Conservation (phyloP, 176 grass and related monocot species). For the Lolium multiflorum region DNA sequence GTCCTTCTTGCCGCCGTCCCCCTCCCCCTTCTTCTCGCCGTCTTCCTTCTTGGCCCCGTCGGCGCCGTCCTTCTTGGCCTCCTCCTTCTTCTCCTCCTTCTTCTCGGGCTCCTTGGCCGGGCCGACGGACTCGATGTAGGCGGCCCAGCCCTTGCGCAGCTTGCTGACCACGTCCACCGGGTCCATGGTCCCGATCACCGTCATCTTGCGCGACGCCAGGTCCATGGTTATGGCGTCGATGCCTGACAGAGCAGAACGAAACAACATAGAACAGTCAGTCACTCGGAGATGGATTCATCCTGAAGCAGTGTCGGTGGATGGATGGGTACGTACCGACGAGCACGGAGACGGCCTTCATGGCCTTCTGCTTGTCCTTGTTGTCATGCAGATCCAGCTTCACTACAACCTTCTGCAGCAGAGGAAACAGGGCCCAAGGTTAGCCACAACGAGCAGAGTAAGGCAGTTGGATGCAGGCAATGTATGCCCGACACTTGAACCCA, state of each 20-base stretch:
- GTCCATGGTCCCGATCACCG: slow-evolving; percentile 74
- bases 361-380: slow-evolving; percentile 94
- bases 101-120: slow-evolving; percentile 75
- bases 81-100: slow-evolving; percentile 30
- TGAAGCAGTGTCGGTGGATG: neutral
- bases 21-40: slow-evolving; percentile 17
- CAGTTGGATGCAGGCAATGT: neutral
- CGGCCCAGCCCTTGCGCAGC: slow-evolving; percentile 72
- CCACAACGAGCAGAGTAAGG: neutral
- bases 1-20: neutral
- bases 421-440: neutral
- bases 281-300: too few species aligned
- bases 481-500: neutral
- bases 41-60: neutral
- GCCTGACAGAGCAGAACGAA: slow-evolving; percentile 38
- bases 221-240: slow-evolving; percentile 74
- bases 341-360: slow-evolving; percentile 80
- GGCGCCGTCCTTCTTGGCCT: slow-evolving; percentile 37
- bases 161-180: slow-evolving; percentile 76
- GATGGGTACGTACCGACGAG: slow-evolving; percentile 51
- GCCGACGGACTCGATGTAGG: slow-evolving; percentile 66
- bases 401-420: slow-evolving; percentile 69
- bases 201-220: slow-evolving; percentile 82
- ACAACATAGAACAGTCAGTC: neutral
- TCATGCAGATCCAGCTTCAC: slow-evolving; percentile 81